A percentile compares a stretch with the other conserved stretches of the same genome.
phyloP scores from a whole-genome alignment of 306 rosid genomes.

The Purshia tridentata region DNA sequence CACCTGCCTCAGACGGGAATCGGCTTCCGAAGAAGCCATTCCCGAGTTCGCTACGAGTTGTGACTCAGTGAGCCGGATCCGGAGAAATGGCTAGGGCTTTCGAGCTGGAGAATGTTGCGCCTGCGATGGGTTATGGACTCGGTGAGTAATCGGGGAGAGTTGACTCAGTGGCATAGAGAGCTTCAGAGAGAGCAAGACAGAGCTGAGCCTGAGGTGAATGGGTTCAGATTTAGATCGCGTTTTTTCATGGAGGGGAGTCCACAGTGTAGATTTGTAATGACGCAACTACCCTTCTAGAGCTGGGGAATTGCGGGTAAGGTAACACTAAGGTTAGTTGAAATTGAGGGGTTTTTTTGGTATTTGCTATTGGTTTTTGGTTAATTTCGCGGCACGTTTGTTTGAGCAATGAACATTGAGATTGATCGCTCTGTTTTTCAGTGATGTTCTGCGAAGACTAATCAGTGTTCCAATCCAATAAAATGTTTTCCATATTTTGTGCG shows the following conservation, averaged over 20 bases:
- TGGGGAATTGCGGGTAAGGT: too few relatives aligned
- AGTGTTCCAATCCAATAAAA: not conserved
- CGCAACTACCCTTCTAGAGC: constrained; percentile 8
- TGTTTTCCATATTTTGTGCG: too few relatives aligned
- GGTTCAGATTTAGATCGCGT: constrained; percentile 41
- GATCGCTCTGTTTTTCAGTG: not conserved
- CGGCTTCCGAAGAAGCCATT: constrained; percentile 99
- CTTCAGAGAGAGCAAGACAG: not conserved
- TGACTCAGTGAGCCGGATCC: constrained; percentile 47
- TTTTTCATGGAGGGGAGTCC: not conserved
- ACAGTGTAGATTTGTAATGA: not conserved
- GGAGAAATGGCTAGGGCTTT: constrained; percentile 22
- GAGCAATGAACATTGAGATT: constrained; percentile 34
- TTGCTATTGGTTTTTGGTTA: not conserved
- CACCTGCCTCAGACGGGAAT: constrained; percentile 93
- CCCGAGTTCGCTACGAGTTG: constrained; percentile 57
- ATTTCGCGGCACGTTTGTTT: not conserved
- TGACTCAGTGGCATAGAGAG: constrained; percentile 40
- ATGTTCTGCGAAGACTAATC: not conserved
- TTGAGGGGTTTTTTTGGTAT: constrained; percentile 15
- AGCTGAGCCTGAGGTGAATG: not conserved
- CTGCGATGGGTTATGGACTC: constrained; percentile 7
- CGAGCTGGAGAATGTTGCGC: not conserved
- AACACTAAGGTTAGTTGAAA: not conserved
- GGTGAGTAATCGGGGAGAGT: constrained; percentile 26